These are phyloP conservation scores for Papiliotrema laurentii DNA, from an alignment of 1,284 basidiomycete genomes.

Conservation along the genomic window DNA sequence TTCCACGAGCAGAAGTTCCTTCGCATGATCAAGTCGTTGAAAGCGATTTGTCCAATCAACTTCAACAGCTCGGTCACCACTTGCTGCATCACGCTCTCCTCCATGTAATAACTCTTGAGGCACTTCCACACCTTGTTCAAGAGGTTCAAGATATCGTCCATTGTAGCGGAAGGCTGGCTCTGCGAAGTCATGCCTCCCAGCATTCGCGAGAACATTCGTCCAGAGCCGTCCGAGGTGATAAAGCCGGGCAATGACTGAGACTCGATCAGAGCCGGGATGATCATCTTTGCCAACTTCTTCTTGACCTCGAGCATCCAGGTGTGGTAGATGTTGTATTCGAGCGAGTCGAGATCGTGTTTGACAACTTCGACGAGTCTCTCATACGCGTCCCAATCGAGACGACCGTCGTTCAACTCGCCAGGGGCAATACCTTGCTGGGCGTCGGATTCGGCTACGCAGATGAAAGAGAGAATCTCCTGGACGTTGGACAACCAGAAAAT, in stretches of 20 bases:
- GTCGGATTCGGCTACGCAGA: conserved; percentile 96
- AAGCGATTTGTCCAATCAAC: conserved; percentile 93
- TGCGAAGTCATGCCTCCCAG: conserved; percentile 63
- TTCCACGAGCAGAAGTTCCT: conserved; percentile 99
- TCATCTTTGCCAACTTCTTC: conserved; percentile 95
- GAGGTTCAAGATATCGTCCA: conserved; percentile 97
- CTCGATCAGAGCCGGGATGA: conserved; percentile 95
- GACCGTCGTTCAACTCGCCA: conserved; percentile 87
- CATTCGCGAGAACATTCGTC: conserved; percentile 88
- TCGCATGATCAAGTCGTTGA: conserved; percentile 98
- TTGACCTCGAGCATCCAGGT: conserved; percentile 99
- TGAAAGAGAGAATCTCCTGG: conserved; percentile 99
- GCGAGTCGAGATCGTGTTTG: conserved; percentile 95
- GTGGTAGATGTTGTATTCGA: conserved; percentile 99
- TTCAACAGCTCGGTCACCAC: conserved; percentile 95
- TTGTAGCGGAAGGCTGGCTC: conserved; percentile 83
- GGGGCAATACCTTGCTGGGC: conserved; percentile 97
- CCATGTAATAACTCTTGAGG: conserved; percentile 98
- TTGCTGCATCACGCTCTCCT: conserved; percentile 95
- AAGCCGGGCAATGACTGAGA: conserved; percentile 97
- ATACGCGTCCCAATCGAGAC: conserved; percentile 97
- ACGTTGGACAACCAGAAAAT: conserved; percentile 99
- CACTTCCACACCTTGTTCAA: conserved; percentile 99
- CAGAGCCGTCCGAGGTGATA: conserved; percentile 84
- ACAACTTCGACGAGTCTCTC: conserved; percentile 94